Base-by-base conservation (phyloP, 495 filamentous ascomycete species). In the Penicillium tannophilum region DNA sequence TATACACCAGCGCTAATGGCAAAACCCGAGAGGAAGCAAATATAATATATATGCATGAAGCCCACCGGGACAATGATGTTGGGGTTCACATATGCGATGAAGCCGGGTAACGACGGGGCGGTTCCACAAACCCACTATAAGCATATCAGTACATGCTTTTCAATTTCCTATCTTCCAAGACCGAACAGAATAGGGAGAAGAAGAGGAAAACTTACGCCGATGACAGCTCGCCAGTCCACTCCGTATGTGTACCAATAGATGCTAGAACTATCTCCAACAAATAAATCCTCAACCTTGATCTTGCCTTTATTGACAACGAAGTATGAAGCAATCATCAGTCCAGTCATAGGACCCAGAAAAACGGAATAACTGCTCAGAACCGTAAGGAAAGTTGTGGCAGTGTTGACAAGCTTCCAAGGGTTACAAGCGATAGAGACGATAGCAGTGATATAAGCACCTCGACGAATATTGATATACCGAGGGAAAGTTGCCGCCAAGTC, bases 331-430 rank as follows among this genome's bases (percentile, higher is more conserved):
- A 76, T 70, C 65, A 79, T 76, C 0, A 73, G 66, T 14, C 72
- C 74, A 46, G 74, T 70, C 63, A 79, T 76, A 0, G 74, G 75
- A n/a, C 72, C 74, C 5, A 83, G 60, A 60, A 84, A 82, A 26
- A 84, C 75, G 0, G 76, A 74, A 55, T 77, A 84, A 7, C 75
- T 76, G 49, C 72, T 76, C 8, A 84, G 62, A 2, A 84, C 77
- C 6, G 59, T 49, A 26, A 84, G 73, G 60, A 83, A 83, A 6
- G 72, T 82, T 6, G 71, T 71, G 6, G 79, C 79, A 20, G 67
- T 73, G 47, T 77, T 78, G 52, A 83, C 73, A 4, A 79, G 71
- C 35, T 82, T 76, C 81, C 80, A 84, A 1, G 81, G 81, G 44
- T 76, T 73, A 26, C 77, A 76, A 7, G 74, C 73, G n/a, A 81